Evolutionary conservation across 2,329 filamentous ascomycete species (phyloP).

Genomic region (Aureobasidium sp.): DNA sequence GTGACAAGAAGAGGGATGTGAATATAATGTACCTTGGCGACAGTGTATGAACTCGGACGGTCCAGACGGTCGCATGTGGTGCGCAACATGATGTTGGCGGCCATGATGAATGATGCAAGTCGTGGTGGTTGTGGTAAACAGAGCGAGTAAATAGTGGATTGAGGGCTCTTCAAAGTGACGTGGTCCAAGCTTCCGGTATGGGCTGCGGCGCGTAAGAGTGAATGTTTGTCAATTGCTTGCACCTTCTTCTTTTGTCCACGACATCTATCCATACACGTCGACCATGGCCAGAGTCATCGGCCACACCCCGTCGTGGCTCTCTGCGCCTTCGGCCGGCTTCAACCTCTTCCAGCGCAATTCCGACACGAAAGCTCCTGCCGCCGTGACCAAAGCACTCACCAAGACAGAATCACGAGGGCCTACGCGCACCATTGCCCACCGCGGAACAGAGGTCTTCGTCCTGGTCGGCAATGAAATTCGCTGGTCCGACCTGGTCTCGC

Average conservation of each 20-base stretch:
- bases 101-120: not conserved
- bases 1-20: constrained; percentile 3
- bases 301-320: constrained; percentile 84
- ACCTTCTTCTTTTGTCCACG: not conserved
- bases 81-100: constrained; percentile 31
- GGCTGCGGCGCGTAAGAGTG: not conserved
- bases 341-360: constrained; percentile 58
- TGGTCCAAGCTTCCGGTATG: constrained; percentile 11
- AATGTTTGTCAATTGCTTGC: not conserved
- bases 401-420: constrained; percentile 32
- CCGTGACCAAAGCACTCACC: not conserved
- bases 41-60: constrained; percentile 89
- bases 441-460: constrained; percentile 82
- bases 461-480: constrained; percentile 83
- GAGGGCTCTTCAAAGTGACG: not conserved
- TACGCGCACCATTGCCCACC: constrained; percentile 62
- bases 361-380: constrained; percentile 18
- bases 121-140: not conserved
- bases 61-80: constrained; percentile 88
- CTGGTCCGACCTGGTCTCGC: constrained; percentile 75
- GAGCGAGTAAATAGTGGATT: not conserved
- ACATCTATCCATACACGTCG: constrained; percentile 1
- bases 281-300: constrained; percentile 79
- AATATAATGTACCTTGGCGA: constrained; percentile 58
- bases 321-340: constrained; percentile 67